A percentile compares a stretch with the other conserved stretches of the same genome.
phyloP scores from a whole-genome alignment of 768 basidiomycete genomes.

The Calocybe indica region DNA sequence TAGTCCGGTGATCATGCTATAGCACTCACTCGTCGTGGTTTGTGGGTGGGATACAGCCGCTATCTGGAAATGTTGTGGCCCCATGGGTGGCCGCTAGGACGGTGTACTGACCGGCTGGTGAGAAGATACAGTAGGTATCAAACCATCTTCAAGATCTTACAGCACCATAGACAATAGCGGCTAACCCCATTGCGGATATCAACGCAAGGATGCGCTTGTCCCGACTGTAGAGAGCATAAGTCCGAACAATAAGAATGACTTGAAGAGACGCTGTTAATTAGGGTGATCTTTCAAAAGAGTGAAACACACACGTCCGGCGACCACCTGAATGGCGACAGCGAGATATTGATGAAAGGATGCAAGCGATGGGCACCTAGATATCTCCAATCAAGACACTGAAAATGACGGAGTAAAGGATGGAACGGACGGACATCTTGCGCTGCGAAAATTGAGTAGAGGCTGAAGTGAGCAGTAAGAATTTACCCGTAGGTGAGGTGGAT shows the following conservation, averaged over 20 bases:
- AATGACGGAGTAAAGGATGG: not conserved
- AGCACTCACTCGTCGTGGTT: conserved; percentile 13
- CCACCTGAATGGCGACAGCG: conserved; percentile 26
- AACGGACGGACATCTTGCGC: conserved; percentile 3
- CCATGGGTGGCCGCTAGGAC: conserved; percentile 9
- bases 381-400: not conserved
- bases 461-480: too few species aligned
- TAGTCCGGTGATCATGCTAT: not conserved
- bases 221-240: conserved; percentile 34
- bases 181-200: conserved; percentile 16
- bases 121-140: too few species aligned
- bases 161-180: conserved; percentile 20
- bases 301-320: conserved; percentile 29
- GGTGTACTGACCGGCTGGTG: conserved; percentile 14
- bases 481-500: conserved; percentile 5
- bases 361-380: conserved; percentile 18
- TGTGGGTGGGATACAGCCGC: conserved; percentile 19
- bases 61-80: not conserved
- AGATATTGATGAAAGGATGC: conserved; percentile 22
- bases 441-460: too few species aligned
- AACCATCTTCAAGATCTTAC: conserved; percentile 11
- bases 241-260: conserved; percentile 32
- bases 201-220: conserved; percentile 19
- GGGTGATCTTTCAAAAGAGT: not conserved
- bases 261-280: conserved; percentile 6